phyloP scores from a whole-genome alignment of 495 filamentous ascomycete species.

The Hypoxylon crocopeplum region DNA sequence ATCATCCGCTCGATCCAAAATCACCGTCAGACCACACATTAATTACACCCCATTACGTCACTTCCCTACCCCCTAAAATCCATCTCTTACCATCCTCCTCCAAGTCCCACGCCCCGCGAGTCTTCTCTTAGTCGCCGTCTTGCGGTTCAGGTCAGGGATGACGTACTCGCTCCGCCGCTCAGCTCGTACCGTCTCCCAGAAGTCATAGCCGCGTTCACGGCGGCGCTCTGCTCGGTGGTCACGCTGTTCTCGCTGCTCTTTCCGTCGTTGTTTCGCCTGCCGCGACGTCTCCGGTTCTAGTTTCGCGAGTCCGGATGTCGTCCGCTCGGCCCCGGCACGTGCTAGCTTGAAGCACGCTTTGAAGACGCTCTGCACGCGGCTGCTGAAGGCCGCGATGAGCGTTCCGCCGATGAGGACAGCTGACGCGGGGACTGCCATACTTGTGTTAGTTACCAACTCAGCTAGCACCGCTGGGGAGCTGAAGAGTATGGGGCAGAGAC shows the following conservation, averaged over 20 bases:
- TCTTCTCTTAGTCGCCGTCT: conserved; percentile 23
- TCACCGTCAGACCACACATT: background rate
- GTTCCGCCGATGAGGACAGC: conserved; percentile 46
- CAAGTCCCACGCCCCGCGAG: conserved; percentile 22
- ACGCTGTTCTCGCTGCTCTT: conserved; percentile 33
- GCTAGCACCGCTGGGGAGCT: background rate
- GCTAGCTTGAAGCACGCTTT: conserved; percentile 34
- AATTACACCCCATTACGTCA: no score
- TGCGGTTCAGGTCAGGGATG: conserved; percentile 53
- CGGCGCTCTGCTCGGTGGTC: conserved; percentile 26
- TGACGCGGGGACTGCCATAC: conserved; percentile 44
- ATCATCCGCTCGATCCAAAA: conserved; percentile 1
- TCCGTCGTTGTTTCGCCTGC: conserved; percentile 35
- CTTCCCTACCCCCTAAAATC: conserved; percentile 6
- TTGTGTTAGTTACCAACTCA: conserved; percentile 10
- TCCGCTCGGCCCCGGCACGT: conserved; percentile 15
- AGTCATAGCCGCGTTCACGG: conserved; percentile 51
- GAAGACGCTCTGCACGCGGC: conserved; percentile 43
- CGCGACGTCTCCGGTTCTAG: conserved; percentile 41
- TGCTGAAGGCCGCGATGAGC: conserved; percentile 52
- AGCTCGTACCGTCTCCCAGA: conserved; percentile 51
- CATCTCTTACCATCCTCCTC: conserved; percentile 21
- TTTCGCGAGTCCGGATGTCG: conserved; percentile 21
- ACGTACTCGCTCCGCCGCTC: conserved; percentile 43
- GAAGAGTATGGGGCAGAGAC: background rate